These are phyloP conservation scores for Angomonas ambiguus DNA, from an alignment of 208 protist genomes.

Conservation along the genomic window DNA sequence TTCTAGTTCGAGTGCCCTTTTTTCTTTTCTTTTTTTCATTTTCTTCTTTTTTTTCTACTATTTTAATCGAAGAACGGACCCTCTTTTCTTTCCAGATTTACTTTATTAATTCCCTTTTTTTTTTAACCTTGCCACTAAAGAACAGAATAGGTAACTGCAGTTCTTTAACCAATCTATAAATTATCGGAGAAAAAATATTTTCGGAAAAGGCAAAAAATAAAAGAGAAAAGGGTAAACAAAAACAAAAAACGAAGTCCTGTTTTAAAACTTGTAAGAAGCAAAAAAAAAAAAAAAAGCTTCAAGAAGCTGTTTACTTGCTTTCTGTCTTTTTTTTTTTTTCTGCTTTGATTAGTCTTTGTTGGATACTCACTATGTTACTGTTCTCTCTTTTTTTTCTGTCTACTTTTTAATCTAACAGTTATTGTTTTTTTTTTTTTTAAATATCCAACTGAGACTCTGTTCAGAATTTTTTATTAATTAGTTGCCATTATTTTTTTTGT, in stretches of 20 bases:
- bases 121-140: background rate
- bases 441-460: too few species aligned
- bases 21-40: background rate
- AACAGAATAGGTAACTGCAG: background rate
- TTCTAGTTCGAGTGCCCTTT: background rate
- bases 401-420: slow-evolving; percentile 4
- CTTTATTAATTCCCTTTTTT: background rate
- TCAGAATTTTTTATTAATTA: too few species aligned
- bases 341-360: background rate
- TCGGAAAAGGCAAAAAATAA: too few species aligned
- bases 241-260: background rate
- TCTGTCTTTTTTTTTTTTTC: background rate
- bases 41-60: too few species aligned
- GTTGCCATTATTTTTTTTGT: slow-evolving; percentile 11
- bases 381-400: background rate
- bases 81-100: too few species aligned
- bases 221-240: too few species aligned
- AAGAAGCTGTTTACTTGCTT: background rate
- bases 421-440: slow-evolving; percentile 10
- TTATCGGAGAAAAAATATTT: too few species aligned
- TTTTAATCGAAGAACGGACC: background rate
- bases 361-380: background rate
- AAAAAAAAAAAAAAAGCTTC: slow-evolving; percentile 1
- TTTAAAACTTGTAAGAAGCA: background rate
- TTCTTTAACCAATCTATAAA: too few species aligned